phyloP scores from a whole-genome alignment of 202 grass and related monocot genomes.

The Panicum virgatum region DNA sequence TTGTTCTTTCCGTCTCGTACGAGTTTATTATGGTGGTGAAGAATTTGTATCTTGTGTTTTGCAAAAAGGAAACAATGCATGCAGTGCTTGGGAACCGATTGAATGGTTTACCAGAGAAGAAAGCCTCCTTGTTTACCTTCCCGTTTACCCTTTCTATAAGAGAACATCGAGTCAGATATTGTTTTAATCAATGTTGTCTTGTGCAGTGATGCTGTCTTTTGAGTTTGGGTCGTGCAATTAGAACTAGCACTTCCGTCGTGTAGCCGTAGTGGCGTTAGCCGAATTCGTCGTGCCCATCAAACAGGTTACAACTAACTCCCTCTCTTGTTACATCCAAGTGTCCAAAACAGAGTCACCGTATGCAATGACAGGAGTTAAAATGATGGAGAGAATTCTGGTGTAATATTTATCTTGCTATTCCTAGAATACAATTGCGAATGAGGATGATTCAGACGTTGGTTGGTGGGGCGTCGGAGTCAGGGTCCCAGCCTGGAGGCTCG shows the following conservation, averaged over 20 bases:
- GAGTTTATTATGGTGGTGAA: no score
- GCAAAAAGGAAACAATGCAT: background rate
- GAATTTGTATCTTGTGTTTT: background rate
- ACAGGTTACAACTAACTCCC: background rate
- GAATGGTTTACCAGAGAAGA: background rate
- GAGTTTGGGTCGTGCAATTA: background rate
- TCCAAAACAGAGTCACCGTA: background rate
- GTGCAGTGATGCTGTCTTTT: background rate
- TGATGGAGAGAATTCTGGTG: background rate
- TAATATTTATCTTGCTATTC: background rate
- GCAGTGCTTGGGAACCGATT: slow-evolving; percentile 11
- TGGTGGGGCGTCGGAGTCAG: slow-evolving; percentile 53
- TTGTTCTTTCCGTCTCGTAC: no score
- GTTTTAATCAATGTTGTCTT: background rate
- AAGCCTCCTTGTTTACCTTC: background rate
- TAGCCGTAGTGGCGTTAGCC: background rate
- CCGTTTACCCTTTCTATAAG: background rate
- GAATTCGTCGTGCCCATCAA: background rate
- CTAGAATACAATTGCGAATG: background rate
- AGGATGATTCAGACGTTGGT: slow-evolving; percentile 22
- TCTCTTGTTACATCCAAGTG: background rate
- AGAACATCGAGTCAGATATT: slow-evolving; percentile 13
- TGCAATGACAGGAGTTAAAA: background rate
- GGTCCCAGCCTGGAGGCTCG: slow-evolving; percentile 89
- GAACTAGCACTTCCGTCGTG: background rate